Evolutionary conservation across 495 filamentous ascomycete species (phyloP).

Genomic region (Penicillium psychrofluorescens): DNA sequence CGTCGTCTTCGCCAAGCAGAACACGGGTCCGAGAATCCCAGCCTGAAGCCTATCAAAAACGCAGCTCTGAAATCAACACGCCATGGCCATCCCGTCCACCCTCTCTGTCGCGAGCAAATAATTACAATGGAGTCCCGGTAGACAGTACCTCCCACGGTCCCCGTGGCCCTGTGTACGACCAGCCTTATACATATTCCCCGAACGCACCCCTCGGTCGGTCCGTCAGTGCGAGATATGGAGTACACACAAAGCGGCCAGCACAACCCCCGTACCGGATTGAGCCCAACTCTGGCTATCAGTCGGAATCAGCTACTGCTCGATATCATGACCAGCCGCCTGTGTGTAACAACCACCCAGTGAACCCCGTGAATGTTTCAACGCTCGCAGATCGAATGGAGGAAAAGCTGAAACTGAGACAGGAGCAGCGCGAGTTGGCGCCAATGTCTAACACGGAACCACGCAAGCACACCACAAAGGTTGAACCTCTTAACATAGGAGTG

Average conservation of each 20-base stretch:
- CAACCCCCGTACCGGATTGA: too few species aligned
- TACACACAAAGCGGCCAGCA: too few species aligned
- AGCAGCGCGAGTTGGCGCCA: conserved; percentile 14
- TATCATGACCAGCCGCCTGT: too few species aligned
- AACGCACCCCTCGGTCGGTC: too few species aligned
- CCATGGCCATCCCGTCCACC: background rate
- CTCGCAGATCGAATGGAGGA: conserved; percentile 33
- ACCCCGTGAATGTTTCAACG: conserved; percentile 1
- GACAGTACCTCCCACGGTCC: conserved; percentile 1
- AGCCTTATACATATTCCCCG: too few species aligned
- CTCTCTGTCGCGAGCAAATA: background rate
- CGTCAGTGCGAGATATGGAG: too few species aligned
- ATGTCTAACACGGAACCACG: conserved; percentile 12
- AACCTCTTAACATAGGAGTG: background rate
- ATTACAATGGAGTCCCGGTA: background rate
- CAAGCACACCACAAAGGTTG: background rate
- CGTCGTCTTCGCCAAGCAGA: conserved; percentile 6
- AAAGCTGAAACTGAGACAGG: conserved; percentile 24
- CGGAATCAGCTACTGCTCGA: too few species aligned
- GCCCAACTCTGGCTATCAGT: too few species aligned
- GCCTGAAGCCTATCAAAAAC: conserved; percentile 1
- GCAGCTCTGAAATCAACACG: background rate
- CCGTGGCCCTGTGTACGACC: conserved; percentile 4
- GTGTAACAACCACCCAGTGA: background rate
- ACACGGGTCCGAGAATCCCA: conserved; percentile 3